Conservation (phyloP, 352 stramenopile species). For the Pseudoperonospora humuli region DNA sequence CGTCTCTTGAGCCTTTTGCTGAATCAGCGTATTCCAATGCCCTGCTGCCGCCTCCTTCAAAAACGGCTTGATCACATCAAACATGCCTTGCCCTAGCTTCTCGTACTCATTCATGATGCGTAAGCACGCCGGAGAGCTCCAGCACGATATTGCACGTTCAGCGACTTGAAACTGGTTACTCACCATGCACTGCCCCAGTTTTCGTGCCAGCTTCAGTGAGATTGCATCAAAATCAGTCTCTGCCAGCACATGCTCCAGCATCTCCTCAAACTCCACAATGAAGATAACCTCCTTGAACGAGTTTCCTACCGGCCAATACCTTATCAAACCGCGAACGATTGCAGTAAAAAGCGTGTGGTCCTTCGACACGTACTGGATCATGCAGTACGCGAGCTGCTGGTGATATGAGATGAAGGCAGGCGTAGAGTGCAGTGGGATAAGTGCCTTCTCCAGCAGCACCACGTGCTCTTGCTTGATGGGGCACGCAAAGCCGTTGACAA, state of each 20-base stretch:
- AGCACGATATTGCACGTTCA: constrained; percentile 78
- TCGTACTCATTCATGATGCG: constrained; percentile 89
- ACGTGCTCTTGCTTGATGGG: constrained; percentile 87
- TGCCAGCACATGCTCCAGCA: constrained; percentile 81
- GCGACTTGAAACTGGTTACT: constrained; percentile 82
- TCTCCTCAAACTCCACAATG: constrained; percentile 84
- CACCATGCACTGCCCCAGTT: constrained; percentile 69
- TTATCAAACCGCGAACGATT: constrained; percentile 68
- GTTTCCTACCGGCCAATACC: constrained; percentile 83
- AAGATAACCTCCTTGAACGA: constrained; percentile 87
- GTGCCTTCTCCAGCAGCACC: constrained; percentile 68
- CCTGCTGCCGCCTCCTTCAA: constrained; percentile 38
- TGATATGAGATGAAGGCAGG: constrained; percentile 84
- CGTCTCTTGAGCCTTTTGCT: constrained; percentile 79
- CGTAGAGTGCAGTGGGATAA: constrained; percentile 82
- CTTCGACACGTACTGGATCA: constrained; percentile 87
- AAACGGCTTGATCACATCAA: constrained; percentile 73
- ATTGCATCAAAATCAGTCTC: constrained; percentile 73
- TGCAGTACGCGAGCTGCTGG: constrained; percentile 84
- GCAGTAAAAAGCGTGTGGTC: constrained; percentile 81
- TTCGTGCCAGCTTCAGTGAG: constrained; percentile 41
- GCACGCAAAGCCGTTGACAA: constrained; percentile 86
- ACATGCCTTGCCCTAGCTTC: constrained; percentile 78
- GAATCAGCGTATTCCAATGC: constrained; percentile 81
- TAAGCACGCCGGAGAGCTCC: constrained; percentile 68